Evolutionary conservation across 257 asterid species (phyloP).

Genomic region (Solanum clarkiae): DNA sequence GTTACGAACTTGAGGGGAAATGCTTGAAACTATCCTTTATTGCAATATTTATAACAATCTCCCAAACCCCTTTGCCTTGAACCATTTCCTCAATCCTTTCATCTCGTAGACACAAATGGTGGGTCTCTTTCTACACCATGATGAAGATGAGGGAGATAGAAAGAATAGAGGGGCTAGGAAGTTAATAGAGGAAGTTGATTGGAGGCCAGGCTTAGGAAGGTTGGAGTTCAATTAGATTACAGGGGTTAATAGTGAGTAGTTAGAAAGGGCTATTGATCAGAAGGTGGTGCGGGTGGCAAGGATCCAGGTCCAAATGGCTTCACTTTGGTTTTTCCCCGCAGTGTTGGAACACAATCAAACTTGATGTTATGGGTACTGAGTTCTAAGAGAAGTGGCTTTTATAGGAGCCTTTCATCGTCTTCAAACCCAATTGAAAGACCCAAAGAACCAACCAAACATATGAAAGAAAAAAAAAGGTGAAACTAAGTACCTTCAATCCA

Average conservation of each 20-base stretch:
- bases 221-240: neutral
- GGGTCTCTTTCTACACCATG: neutral
- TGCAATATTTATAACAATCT: neutral
- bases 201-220: neutral
- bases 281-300: neutral
- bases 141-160: neutral
- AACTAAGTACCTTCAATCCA: slow-evolving; percentile 45
- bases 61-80: neutral
- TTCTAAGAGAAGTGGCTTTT: neutral
- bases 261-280: neutral
- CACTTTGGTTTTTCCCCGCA: neutral
- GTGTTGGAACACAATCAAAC: neutral
- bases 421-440: too few species aligned
- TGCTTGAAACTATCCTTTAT: neutral
- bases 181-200: neutral
- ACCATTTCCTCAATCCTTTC: neutral
- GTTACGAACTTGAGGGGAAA: neutral
- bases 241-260: neutral
- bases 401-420: too few species aligned
- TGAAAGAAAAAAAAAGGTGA: too few species aligned
- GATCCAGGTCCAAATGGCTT: neutral
- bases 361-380: neutral
- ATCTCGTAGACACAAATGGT: neutral
- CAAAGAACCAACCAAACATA: too few species aligned
- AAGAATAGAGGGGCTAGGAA: neutral